Evolutionary conservation across 1,284 basidiomycete species (phyloP).

Genomic region (Malassezia japonica): DNA sequence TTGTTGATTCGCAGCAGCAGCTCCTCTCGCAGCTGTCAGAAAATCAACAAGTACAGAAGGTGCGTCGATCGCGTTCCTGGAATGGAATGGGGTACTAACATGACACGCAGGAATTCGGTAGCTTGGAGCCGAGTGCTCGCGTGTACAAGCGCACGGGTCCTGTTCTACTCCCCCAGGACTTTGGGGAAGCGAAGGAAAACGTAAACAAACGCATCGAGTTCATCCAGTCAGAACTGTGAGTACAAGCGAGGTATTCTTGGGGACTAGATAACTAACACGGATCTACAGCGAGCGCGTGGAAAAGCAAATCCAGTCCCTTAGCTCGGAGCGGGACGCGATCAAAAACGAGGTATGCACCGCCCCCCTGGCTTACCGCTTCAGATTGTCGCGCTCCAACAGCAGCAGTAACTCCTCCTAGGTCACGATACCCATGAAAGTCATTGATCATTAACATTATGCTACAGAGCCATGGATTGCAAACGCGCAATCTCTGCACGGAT

Average conservation of each 20-base stretch:
- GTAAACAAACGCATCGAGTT: conserved; percentile 86
- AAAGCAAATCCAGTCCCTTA: conserved; percentile 3
- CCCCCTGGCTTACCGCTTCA: not conserved
- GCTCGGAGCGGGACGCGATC: conserved; percentile 10
- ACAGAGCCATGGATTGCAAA: conserved; percentile 13
- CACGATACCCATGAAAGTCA: not conserved
- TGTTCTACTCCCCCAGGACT: conserved; percentile 81
- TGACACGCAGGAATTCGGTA: conserved; percentile 64
- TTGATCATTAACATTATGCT: not conserved
- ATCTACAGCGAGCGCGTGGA: conserved; percentile 14
- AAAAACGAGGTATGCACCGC: conserved; percentile 10
- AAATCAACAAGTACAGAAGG: conserved; percentile 85
- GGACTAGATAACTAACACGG: not conserved
- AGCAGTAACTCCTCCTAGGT: not conserved
- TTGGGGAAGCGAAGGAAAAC: conserved; percentile 73
- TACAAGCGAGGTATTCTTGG: conserved; percentile 14
- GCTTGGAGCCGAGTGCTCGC: conserved; percentile 64
- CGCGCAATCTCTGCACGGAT: conserved; percentile 31
- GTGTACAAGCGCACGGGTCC: conserved; percentile 90
- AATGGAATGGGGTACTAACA: no score
- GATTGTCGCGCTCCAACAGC: conserved; percentile 12
- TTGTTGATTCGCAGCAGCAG: conserved; percentile 34
- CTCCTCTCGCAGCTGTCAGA: conserved; percentile 66
- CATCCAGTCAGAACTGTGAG: conserved; percentile 80
- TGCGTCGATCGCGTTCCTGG: conserved; percentile 43